Evolutionary conservation across 176 grass and related monocot species (phyloP), one percentile per base, ranked within the genome.

Genomic region (Avena atlantica): DNA sequence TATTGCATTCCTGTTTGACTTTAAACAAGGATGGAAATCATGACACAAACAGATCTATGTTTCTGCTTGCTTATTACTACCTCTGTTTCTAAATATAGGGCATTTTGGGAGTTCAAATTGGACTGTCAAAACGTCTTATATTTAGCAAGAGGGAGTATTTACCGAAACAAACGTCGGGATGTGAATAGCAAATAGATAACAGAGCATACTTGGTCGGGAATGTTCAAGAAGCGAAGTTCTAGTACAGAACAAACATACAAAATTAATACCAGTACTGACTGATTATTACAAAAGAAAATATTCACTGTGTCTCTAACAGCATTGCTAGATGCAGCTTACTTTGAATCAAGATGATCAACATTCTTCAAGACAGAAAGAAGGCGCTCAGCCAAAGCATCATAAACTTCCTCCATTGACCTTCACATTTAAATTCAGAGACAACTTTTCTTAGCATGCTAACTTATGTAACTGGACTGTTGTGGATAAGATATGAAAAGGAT

Each of bases 321-420:
- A 87, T 10, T 19, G 5, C 21, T 24, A 70, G 47, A 51, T 91
- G 25, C 58, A 50, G 73, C 88, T 84, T 94, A 98, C 96, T 92
- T 98, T 76, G 92, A 94, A 61, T 88, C 88, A 58, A 78, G 44
- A 92, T 88, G 79, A 37, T 91, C 86, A 45, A 83, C 45, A 74
- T 88, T 87, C 57, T 74, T 65, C 42, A 78, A 27, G 59, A 88
- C 79, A 62, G 92, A 96, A 94, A 91, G 36, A 92, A 98, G 92
- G 72, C 76, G 91, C 79, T 91, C 82, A 55, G 90, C 87, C 83
- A 98, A 92, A 82, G 88, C 17, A 37, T 96, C 93, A 84, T 98
- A 98, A 17, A 92, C 85, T 85, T 96, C 87, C 48, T 91, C 96
- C 57, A 96, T 98, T 15, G 96, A 95, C 90, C 93, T 98, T 86